Evolutionary conservation across 2,329 filamentous ascomycete genomes (phyloP).

Genomic region (Decorospora gaudefroyi): DNA sequence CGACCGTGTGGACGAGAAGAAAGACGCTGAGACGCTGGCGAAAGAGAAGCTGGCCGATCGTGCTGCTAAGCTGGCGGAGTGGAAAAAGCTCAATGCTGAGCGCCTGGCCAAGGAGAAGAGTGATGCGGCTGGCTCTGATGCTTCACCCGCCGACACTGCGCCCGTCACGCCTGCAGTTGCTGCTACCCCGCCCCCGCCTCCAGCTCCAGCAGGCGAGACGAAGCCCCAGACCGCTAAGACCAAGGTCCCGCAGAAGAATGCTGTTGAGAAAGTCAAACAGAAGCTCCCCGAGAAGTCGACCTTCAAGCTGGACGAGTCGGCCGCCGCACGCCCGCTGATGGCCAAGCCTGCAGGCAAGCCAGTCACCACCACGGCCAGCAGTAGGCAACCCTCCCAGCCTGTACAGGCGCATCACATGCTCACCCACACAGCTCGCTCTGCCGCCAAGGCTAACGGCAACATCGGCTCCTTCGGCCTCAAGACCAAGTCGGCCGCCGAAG

Average conservation of each 20-base stretch:
- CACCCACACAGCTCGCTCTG: slow-evolving; percentile 45
- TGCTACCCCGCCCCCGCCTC: slow-evolving; percentile 40
- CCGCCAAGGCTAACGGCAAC: slow-evolving; percentile 70
- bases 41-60: slow-evolving; percentile 34
- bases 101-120: slow-evolving; percentile 66
- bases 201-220: slow-evolving; percentile 24
- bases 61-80: slow-evolving; percentile 64
- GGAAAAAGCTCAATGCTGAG: slow-evolving; percentile 70
- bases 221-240: slow-evolving; percentile 63
- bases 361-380: slow-evolving; percentile 20
- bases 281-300: slow-evolving; percentile 50
- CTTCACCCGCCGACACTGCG: slow-evolving; percentile 65
- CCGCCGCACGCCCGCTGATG: slow-evolving; percentile 35
- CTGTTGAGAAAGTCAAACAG: slow-evolving; percentile 74
- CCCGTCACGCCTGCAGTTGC: slow-evolving; percentile 60
- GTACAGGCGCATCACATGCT: slow-evolving; percentile 10
- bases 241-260: slow-evolving; percentile 86
- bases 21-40: slow-evolving; percentile 43
- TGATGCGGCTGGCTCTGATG: slow-evolving; percentile 62
- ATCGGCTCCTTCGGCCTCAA: slow-evolving; percentile 83
- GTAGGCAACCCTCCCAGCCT: slow-evolving; percentile 15
- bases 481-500: slow-evolving; percentile 68
- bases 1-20: slow-evolving; percentile 52
- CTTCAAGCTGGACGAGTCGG: slow-evolving; percentile 45
- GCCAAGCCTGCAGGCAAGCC: slow-evolving; percentile 37